Base-by-base conservation (phyloP, 768 basidiomycete genomes). In the Tulasnella sp. region DNA sequence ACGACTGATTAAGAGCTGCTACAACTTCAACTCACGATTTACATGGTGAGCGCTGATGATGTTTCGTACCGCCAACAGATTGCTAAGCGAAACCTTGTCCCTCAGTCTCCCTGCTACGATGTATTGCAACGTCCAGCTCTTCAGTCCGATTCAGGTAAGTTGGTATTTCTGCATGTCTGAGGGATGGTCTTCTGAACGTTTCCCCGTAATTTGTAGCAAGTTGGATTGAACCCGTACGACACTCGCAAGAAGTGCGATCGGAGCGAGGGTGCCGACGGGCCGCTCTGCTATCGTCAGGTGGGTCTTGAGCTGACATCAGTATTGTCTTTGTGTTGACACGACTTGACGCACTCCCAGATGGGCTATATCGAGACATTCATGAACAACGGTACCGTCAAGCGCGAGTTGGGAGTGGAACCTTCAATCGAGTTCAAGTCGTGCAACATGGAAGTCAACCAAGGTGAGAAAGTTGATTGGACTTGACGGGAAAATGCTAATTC, bases 151-250 rank as follows among this genome's bases (percentile, higher is more conserved):
- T 24, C 89, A 92, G 85, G 93, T 94, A 83, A 92, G 88, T 50
- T 42, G 42, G 12, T 18, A 31, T 9, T 44, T 37, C 58, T 28
- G 16, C 64, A 6, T 69, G 2, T 3, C 50, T 22, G 22, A 64
- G 31, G 5, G 31, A 12, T 18, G 77, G 80, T 69, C 22, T 48
- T 64, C 58, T n/a, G 31, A 79, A 41, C 40, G 60, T 80, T 75
- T 72, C 22, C 60, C 46, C 16, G 46, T 34, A 58, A 72, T 44
- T 46, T 34, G 81, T 54, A 93, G 92, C 72, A 91, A 85, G 87
- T 89, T n/a, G 94, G 93, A 3, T 85, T 93, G 74, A 99, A 98
- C 86, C 92, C 94, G 12, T 99, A 98, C 85, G 97, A 98, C 83
- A 93, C 94, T 4, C 92, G 96, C 81, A 87, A 85, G 79, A 89